These are phyloP conservation scores for Kodamaea sp. DNA, from an alignment of 1,139 yeast genomes.

Conservation along the genomic window DNA sequence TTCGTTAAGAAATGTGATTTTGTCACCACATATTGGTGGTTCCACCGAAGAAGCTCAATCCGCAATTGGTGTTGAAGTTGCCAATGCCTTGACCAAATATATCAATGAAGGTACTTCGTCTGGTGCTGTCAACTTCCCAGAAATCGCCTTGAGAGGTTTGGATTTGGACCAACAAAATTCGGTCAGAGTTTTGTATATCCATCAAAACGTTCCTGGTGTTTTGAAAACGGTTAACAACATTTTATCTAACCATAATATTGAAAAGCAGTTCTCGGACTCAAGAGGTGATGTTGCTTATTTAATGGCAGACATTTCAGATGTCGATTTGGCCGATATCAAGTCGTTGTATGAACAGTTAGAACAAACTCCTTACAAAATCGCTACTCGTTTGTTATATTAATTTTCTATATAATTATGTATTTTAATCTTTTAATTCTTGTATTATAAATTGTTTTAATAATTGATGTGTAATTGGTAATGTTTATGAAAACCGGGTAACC, in stretches of 20 bases:
- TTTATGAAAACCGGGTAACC: conserved; percentile 4
- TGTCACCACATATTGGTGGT: conserved; percentile 98
- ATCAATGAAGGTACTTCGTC: conserved; percentile 95
- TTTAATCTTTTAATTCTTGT: background rate
- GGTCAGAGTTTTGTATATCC: conserved; percentile 93
- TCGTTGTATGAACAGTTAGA: conserved; percentile 81
- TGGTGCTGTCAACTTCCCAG: conserved; percentile 99
- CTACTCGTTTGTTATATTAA: conserved; percentile 85
- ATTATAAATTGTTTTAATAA: background rate
- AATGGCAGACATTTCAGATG: conserved; percentile 96
- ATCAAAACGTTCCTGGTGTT: conserved; percentile 98
- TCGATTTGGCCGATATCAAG: conserved; percentile 77
- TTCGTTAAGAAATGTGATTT: conserved; percentile 79
- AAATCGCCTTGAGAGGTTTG: conserved; percentile 85
- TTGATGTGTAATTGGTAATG: background rate
- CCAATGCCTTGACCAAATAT: conserved; percentile 78
- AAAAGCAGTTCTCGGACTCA: conserved; percentile 95
- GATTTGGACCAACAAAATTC: conserved; percentile 83
- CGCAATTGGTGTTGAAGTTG: conserved; percentile 96
- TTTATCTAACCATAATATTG: conserved; percentile 91
- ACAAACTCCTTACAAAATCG: conserved; percentile 85
- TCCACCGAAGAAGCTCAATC: conserved; percentile 99
- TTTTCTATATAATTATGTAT: background rate
- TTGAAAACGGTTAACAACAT: conserved; percentile 95
- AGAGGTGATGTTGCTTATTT: conserved; percentile 94